phyloP scores from a whole-genome alignment of 2,329 filamentous ascomycete genomes.

The Seiridium unicorne region DNA sequence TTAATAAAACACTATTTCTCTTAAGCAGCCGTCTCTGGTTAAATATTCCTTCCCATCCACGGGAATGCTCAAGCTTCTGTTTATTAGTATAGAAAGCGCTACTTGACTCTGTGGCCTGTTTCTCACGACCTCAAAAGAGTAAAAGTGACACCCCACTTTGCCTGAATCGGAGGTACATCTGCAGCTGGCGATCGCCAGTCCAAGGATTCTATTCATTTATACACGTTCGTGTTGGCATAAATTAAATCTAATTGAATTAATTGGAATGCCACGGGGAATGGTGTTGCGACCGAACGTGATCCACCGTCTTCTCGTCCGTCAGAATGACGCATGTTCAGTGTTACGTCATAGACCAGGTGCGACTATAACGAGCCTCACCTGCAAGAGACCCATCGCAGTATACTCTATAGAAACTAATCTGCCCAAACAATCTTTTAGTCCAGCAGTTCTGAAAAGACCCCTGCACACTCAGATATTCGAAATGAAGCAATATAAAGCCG shows the following conservation, averaged over 20 bases:
- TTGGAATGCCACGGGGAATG: not conserved
- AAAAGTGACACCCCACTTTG: too few relatives aligned
- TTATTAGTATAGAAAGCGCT: too few relatives aligned
- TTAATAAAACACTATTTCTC: too few relatives aligned
- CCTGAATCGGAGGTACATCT: not conserved
- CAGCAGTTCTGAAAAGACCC: not conserved
- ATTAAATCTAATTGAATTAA: not conserved
- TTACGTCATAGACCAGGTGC: slow-evolving; percentile 3
- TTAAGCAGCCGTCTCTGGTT: too few relatives aligned
- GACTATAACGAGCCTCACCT: not conserved
- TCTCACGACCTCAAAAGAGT: too few relatives aligned
- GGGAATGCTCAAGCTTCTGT: too few relatives aligned
- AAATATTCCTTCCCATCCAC: too few relatives aligned
- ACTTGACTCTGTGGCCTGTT: too few relatives aligned
- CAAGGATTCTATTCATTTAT: too few relatives aligned
- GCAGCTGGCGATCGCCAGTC: not conserved
- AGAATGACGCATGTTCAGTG: not conserved
- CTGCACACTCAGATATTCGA: not conserved
- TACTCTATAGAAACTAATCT: not conserved
- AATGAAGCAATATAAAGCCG: slow-evolving; percentile 20
- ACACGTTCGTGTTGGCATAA: too few relatives aligned
- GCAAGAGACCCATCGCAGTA: not conserved
- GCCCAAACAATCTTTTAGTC: too few relatives aligned
- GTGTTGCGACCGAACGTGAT: not conserved
- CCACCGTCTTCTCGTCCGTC: not conserved